Percentiles rank a stretch among this genome's conserved stretches.
Conservation (phyloP, 129 eudicot species). For the Solidago caesia region DNA sequence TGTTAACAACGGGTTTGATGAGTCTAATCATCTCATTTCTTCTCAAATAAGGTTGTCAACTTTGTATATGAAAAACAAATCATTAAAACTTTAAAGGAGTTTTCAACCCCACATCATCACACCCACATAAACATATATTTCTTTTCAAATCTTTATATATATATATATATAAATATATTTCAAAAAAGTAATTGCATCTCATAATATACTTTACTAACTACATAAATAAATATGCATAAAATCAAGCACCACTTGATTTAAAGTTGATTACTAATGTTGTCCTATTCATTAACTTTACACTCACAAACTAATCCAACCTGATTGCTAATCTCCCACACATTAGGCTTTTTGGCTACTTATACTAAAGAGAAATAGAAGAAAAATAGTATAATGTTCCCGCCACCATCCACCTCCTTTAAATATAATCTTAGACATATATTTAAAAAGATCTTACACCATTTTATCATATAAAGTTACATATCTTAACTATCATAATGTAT, state of each 20-base stretch:
- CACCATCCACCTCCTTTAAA: constrained; percentile 26
- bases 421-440: not conserved
- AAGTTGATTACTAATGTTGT: constrained; percentile 37
- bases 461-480: not conserved
- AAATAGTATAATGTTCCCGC: constrained; percentile 23
- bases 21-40: constrained; percentile 33
- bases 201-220: constrained; percentile 4
- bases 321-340: constrained; percentile 44
- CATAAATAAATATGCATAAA: constrained; percentile 7
- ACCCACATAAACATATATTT: constrained; percentile 10
- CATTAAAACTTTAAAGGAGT: constrained; percentile 19
- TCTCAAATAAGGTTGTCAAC: constrained; percentile 36
- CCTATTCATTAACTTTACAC: constrained; percentile 34
- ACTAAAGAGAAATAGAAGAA: not conserved
- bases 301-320: constrained; percentile 25
- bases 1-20: constrained; percentile 20
- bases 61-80: constrained; percentile 21
- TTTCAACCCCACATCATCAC: constrained; percentile 27
- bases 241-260: constrained; percentile 17
- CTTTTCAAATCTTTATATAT: not conserved
- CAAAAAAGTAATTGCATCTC: constrained; percentile 10
- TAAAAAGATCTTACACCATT: not conserved
- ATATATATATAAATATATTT: not conserved
- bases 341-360: constrained; percentile 43
- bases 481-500: too few relatives aligned